phyloP scores from a whole-genome alignment of 169 alveolate species.

The Amoebophrya sp. region DNA sequence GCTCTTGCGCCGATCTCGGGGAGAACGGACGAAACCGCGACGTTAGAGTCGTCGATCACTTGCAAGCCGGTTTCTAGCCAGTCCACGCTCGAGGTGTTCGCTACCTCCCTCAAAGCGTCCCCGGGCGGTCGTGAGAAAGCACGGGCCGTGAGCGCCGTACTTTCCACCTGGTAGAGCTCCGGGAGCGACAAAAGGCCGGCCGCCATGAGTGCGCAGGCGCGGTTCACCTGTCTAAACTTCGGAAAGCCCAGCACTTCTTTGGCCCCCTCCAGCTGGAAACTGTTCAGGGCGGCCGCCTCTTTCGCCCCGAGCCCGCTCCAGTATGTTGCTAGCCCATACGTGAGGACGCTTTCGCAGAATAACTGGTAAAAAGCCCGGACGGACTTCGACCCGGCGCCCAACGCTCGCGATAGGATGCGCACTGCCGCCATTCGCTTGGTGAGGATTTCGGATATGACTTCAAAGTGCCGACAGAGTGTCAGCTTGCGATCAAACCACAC shows the following conservation, averaged over 20 bases:
- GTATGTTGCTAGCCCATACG: not conserved
- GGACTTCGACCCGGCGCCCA: not conserved
- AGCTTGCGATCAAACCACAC: not conserved
- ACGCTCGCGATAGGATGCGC: not conserved
- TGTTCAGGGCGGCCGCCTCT: not conserved
- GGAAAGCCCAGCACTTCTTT: not conserved
- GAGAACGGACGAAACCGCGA: not conserved
- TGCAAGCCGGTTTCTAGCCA: not conserved
- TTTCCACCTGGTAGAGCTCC: not conserved
- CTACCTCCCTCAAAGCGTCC: not conserved
- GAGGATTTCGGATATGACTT: not conserved
- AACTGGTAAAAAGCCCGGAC: not conserved
- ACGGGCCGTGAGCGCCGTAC: not conserved
- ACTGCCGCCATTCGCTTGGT: not conserved
- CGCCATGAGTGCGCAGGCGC: not conserved
- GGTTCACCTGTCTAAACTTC: not conserved
- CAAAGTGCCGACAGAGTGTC: not conserved
- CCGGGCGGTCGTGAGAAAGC: not conserved
- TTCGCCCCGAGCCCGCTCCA: not conserved
- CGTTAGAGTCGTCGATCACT: not conserved
- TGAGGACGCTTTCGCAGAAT: not conserved
- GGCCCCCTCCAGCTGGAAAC: not conserved
- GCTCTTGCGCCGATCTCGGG: not conserved
- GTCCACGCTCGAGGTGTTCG: not conserved
- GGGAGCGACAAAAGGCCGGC: not conserved